These are phyloP conservation scores for Blastobotrys illinoisensis DNA, from an alignment of 1,139 yeast species.

Conservation along the genomic window DNA sequence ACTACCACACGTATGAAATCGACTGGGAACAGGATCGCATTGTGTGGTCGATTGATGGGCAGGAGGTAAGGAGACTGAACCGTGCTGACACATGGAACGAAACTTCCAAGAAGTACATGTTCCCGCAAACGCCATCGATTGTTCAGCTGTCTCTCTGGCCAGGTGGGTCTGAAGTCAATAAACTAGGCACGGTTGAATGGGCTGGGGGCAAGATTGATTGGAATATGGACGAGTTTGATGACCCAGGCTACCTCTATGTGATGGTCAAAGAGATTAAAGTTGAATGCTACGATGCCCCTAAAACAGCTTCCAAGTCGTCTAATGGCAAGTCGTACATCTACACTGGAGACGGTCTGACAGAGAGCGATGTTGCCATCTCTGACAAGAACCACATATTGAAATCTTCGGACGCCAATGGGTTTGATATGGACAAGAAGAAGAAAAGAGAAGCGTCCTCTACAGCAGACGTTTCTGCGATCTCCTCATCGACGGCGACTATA, in stretches of 20 bases:
- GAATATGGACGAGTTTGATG: slow-evolving; percentile 64
- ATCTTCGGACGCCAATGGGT: slow-evolving; percentile 57
- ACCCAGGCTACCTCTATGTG: slow-evolving; percentile 75
- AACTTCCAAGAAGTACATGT: slow-evolving; percentile 53
- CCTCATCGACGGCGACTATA: slow-evolving; percentile 18
- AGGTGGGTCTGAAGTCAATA: slow-evolving; percentile 64
- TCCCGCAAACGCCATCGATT: slow-evolving; percentile 90
- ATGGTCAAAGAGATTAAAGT: slow-evolving; percentile 55
- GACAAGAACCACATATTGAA: slow-evolving; percentile 58
- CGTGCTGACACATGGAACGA: slow-evolving; percentile 63
- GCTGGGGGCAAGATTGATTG: slow-evolving; percentile 89
- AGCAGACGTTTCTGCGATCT: slow-evolving; percentile 17
- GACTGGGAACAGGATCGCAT: slow-evolving; percentile 79
- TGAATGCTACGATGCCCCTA: slow-evolving; percentile 66
- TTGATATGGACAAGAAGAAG: slow-evolving; percentile 43
- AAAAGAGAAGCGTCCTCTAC: slow-evolving; percentile 19
- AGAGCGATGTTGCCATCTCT: slow-evolving; percentile 42
- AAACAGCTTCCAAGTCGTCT: background rate
- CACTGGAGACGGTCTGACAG: slow-evolving; percentile 44
- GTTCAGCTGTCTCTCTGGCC: slow-evolving; percentile 91
- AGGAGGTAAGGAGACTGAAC: slow-evolving; percentile 57
- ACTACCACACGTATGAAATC: slow-evolving; percentile 70
- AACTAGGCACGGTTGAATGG: slow-evolving; percentile 82
- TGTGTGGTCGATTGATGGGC: slow-evolving; percentile 73
- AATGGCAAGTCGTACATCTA: slow-evolving; percentile 49